Conservation (phyloP, 805 yeast species). For the Kockiozyma suomiensis region DNA sequence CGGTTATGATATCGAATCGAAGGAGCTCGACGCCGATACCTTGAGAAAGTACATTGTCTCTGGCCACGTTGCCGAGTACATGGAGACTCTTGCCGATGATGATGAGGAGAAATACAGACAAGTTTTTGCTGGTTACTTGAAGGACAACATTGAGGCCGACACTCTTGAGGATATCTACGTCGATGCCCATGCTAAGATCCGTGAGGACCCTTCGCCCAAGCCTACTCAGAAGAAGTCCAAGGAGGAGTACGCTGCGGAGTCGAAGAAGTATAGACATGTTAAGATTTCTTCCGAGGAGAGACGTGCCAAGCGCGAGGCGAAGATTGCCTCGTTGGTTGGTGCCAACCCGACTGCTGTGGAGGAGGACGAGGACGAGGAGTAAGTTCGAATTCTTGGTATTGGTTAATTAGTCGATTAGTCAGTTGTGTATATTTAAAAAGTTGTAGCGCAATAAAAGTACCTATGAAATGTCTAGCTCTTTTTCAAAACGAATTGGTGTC, state of each 20-base stretch:
- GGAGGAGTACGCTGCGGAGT: slow-evolving; percentile 96
- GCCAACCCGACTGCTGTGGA: slow-evolving; percentile 20
- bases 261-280: slow-evolving; percentile 85
- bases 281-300: slow-evolving; percentile 93
- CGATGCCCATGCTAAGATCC: slow-evolving; percentile 92
- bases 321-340: slow-evolving; percentile 66
- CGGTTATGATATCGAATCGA: slow-evolving; percentile 99
- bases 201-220: slow-evolving; percentile 92
- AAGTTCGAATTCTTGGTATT: neutral
- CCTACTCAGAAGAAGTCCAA: slow-evolving; percentile 92
- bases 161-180: slow-evolving; percentile 92
- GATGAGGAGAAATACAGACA: slow-evolving; percentile 99
- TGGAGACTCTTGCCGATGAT: slow-evolving; percentile 99
- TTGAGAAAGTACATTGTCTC: slow-evolving; percentile 99
- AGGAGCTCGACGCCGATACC: slow-evolving; percentile 96
- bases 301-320: slow-evolving; percentile 82
- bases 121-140: slow-evolving; percentile 94
- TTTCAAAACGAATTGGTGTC: no score
- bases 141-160: slow-evolving; percentile 96
- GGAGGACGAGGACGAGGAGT: slow-evolving; percentile 29
- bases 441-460: slow-evolving; percentile 5
- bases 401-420: neutral
- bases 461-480: neutral
- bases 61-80: slow-evolving; percentile 99
- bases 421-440: neutral